These are phyloP conservation scores for Calonectria multiphialidica DNA, from an alignment of 2,329 filamentous ascomycete genomes.

Conservation along the genomic window DNA sequence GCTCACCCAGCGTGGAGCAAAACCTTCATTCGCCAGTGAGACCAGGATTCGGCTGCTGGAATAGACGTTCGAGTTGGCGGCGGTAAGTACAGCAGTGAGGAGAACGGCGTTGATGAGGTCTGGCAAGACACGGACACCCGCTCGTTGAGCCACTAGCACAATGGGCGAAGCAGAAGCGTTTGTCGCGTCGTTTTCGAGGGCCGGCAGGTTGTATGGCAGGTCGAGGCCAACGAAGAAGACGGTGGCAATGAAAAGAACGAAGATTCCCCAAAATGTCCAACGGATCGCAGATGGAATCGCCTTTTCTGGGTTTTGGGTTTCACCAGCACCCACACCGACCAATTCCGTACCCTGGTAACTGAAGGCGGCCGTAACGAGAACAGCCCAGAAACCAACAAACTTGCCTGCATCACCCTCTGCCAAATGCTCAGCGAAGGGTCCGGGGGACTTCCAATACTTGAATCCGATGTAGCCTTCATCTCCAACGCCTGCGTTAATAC, in stretches of 20 bases:
- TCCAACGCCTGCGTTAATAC: conserved; percentile 61
- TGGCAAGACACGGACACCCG: not conserved
- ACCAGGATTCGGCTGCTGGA: conserved; percentile 13
- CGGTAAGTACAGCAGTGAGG: conserved; percentile 5
- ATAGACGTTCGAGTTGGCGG: conserved; percentile 11
- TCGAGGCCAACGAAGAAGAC: conserved; percentile 11
- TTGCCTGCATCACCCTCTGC: not conserved
- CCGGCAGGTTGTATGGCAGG: not conserved
- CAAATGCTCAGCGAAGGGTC: conserved; percentile 6
- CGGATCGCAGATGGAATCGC: conserved; percentile 17
- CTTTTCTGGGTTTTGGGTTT: conserved; percentile 13
- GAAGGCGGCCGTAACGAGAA: conserved; percentile 16
- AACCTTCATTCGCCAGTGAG: not conserved
- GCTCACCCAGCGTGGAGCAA: not conserved
- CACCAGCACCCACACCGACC: conserved; percentile 10
- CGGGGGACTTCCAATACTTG: conserved; percentile 50
- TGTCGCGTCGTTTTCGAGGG: not conserved
- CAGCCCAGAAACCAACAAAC: conserved; percentile 15
- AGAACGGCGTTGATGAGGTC: conserved; percentile 9
- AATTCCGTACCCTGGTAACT: conserved; percentile 14
- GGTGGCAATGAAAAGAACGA: conserved; percentile 7
- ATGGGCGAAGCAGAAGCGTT: conserved; percentile 7
- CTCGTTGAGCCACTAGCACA: conserved; percentile 4
- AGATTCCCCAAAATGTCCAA: conserved; percentile 13
- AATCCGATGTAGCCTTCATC: conserved; percentile 59